These are phyloP conservation scores for Eucalyptus sp. DNA, from an alignment of 345 rosid species.

Conservation along the genomic window DNA sequence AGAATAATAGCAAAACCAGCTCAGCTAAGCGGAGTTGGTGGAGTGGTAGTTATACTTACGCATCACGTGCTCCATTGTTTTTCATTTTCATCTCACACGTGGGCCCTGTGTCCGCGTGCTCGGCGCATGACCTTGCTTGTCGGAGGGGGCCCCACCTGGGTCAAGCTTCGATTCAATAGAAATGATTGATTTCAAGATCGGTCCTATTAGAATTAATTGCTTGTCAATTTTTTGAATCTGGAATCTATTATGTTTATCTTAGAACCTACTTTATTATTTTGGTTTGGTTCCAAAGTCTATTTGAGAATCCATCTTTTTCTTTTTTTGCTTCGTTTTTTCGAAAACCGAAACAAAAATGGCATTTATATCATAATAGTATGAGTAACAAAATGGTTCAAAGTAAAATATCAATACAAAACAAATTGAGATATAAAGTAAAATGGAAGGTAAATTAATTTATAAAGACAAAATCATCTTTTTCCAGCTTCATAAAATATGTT, in stretches of 20 bases:
- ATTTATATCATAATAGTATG: not conserved
- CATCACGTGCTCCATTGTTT: not conserved
- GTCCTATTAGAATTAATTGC: rapidly evolving
- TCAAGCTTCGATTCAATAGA: not conserved
- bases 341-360: not conserved
- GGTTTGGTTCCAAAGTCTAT: not conserved
- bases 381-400: rapidly evolving
- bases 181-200: not conserved
- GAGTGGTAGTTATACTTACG: not conserved
- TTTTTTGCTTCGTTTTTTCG: not conserved
- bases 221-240: rapidly evolving
- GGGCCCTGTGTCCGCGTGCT: not conserved
- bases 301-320: rapidly evolving
- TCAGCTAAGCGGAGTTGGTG: not conserved
- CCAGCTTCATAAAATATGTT: not conserved
- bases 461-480: not conserved
- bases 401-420: not conserved
- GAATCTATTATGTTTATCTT: rapidly evolving
- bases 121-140: not conserved
- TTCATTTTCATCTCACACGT: not conserved
- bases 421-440: not conserved
- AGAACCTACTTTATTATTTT: not conserved
- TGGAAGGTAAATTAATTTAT: not conserved
- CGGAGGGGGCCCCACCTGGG: not conserved
- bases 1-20: not conserved